These are phyloP conservation scores for Dactylellina leptospora DNA, from an alignment of 2,329 filamentous ascomycete genomes.

Conservation along the genomic window DNA sequence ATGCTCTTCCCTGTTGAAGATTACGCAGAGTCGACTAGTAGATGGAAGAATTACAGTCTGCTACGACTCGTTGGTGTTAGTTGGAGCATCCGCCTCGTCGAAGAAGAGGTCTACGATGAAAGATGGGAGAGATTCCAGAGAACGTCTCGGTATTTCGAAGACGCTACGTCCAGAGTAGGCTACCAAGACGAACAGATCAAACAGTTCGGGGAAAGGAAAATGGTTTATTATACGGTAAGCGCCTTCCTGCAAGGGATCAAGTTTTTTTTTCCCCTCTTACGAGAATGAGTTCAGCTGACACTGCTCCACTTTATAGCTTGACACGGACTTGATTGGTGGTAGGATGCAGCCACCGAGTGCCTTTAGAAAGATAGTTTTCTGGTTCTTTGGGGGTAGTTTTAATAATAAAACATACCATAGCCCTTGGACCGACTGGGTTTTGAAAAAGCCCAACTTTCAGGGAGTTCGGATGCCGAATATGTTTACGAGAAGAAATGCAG, in stretches of 20 bases:
- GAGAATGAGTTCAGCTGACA: slow-evolving; percentile 25
- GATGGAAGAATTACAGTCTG: slow-evolving; percentile 29
- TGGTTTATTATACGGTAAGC: slow-evolving; percentile 46
- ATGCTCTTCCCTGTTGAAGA: slow-evolving; percentile 42
- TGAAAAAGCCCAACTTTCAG: slow-evolving; percentile 25
- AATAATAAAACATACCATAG: slow-evolving; percentile 38
- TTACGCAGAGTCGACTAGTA: slow-evolving; percentile 14
- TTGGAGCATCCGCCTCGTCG: slow-evolving; percentile 31
- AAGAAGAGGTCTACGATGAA: slow-evolving; percentile 25
- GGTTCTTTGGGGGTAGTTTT: slow-evolving; percentile 46
- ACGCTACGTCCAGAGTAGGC: slow-evolving; percentile 24
- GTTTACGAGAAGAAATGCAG: background rate
- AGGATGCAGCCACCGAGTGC: slow-evolving; percentile 21
- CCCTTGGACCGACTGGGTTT: slow-evolving; percentile 34
- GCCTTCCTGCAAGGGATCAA: background rate
- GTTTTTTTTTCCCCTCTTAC: background rate
- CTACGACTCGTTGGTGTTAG: slow-evolving; percentile 34
- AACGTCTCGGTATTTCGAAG: slow-evolving; percentile 33
- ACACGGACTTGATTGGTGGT: slow-evolving; percentile 25
- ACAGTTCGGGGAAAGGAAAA: slow-evolving; percentile 43
- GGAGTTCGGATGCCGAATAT: background rate
- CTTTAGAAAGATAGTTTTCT: slow-evolving; percentile 32
- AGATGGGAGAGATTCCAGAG: slow-evolving; percentile 43
- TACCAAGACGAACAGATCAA: slow-evolving; percentile 39
- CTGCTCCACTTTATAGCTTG: slow-evolving; percentile 22